Evolutionary conservation across 768 basidiomycete species (phyloP).

Genomic region (Naganishia antarctica): DNA sequence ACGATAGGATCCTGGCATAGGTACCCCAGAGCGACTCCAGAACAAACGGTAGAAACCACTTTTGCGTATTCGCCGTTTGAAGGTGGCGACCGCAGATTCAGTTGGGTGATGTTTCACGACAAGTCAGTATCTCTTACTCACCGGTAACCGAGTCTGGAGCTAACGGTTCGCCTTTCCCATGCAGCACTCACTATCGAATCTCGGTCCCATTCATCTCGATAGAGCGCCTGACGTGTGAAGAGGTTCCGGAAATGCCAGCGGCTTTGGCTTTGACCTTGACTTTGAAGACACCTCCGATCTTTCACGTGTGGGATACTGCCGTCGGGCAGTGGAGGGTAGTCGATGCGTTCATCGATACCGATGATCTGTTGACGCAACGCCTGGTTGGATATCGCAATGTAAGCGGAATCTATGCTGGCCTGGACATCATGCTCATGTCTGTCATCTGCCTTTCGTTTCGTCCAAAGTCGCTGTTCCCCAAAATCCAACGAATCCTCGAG

Average conservation of each 20-base stretch:
- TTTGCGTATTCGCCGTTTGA: constrained; percentile 19
- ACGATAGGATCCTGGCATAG: constrained; percentile 1
- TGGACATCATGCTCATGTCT: background rate
- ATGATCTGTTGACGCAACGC: constrained; percentile 13
- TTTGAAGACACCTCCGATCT: background rate
- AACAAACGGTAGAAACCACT: background rate
- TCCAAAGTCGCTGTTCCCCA: background rate
- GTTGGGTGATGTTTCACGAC: constrained; percentile 14
- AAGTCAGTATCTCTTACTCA: background rate
- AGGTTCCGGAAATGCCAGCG: background rate
- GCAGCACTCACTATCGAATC: constrained; percentile 5
- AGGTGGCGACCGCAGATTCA: constrained; percentile 4
- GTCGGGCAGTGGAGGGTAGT: background rate
- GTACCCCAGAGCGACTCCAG: background rate
- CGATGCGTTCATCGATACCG: background rate
- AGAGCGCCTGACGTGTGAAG: background rate
- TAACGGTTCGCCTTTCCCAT: background rate
- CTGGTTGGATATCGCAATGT: background rate
- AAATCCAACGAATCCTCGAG: constrained; percentile 11
- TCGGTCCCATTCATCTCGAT: constrained; percentile 9
- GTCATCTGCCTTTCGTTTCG: no score
- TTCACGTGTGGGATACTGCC: background rate
- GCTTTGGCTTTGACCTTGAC: background rate
- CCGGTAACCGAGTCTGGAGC: background rate
- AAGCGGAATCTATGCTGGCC: background rate